A percentile compares a stretch with the other conserved stretches of the same genome.
These are phyloP conservation scores for Penicillium goetzii DNA, from an alignment of 495 filamentous ascomycete species.

Conservation along the genomic window DNA sequence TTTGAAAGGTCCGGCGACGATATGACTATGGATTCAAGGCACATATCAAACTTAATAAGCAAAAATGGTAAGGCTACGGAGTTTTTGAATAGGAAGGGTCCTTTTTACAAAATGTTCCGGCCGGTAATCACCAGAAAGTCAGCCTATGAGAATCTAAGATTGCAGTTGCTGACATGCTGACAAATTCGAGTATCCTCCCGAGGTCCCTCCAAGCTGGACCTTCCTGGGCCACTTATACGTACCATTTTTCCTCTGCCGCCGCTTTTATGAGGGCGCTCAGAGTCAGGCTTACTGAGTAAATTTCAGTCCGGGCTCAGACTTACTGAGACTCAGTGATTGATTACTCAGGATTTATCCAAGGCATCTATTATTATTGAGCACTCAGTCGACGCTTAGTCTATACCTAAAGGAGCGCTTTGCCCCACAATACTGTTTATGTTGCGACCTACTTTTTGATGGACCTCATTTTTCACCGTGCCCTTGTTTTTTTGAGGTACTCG, in stretches of 20 bases:
- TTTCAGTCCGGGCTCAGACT: constrained; percentile 14
- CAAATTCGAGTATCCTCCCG: not conserved
- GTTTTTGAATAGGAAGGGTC: not conserved
- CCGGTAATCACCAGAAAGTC: constrained; percentile 13
- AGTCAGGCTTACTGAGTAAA: constrained; percentile 34
- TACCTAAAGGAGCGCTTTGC: constrained; percentile 2
- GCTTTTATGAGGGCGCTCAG: constrained; percentile 32
- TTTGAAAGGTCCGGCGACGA: not conserved
- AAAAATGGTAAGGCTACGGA: not conserved
- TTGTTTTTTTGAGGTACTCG: not conserved
- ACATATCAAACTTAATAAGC: not conserved
- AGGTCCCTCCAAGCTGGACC: too few relatives aligned
- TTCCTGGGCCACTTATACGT: too few relatives aligned
- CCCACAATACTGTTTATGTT: not conserved
- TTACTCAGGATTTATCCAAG: too few relatives aligned
- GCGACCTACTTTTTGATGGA: not conserved
- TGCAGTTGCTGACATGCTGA: constrained; percentile 27
- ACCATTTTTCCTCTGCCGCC: too few relatives aligned
- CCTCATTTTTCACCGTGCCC: not conserved
- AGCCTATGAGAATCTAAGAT: not conserved
- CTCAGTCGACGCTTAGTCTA: not conserved
- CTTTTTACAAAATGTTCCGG: constrained; percentile 45
- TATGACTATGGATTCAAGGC: not conserved
- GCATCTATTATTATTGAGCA: not conserved
- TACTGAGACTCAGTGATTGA: too few relatives aligned